Percentiles rank a stretch among this genome's conserved stretches.
phyloP scores from a whole-genome alignment of 1,284 basidiomycete species.

The Baeospora myosura region DNA sequence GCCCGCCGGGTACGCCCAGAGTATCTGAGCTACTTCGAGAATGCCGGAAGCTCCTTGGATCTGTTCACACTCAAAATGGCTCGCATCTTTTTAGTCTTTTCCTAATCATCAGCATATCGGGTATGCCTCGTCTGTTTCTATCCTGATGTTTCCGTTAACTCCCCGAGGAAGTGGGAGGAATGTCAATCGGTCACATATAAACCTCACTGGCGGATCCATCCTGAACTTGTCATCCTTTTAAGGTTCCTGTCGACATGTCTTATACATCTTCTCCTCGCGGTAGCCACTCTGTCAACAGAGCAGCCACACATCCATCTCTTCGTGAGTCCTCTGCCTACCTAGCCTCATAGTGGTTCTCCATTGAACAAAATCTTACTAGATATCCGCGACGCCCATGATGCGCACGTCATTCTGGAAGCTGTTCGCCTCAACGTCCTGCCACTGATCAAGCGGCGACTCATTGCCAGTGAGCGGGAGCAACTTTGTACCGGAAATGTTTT shows the following conservation, averaged over 20 bases:
- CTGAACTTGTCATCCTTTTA: slow-evolving; percentile 19
- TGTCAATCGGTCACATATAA: slow-evolving; percentile 18
- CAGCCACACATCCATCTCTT: slow-evolving; percentile 50
- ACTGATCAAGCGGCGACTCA: slow-evolving; percentile 60
- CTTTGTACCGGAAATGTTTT: slow-evolving; percentile 67
- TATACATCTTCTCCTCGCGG: slow-evolving; percentile 12
- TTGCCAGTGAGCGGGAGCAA: slow-evolving; percentile 59
- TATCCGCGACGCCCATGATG: slow-evolving; percentile 62
- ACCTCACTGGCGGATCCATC: slow-evolving; percentile 9
- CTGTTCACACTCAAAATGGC: neutral
- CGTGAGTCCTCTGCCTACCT: slow-evolving; percentile 31
- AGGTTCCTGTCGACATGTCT: slow-evolving; percentile 16
- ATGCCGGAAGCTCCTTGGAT: no score
- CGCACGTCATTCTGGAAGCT: slow-evolving; percentile 66
- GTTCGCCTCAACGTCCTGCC: slow-evolving; percentile 64
- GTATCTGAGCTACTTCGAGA: no score
- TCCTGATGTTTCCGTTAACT: slow-evolving; percentile 25
- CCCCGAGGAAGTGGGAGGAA: slow-evolving; percentile 23
- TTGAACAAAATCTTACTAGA: slow-evolving; percentile 34
- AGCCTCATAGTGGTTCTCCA: neutral
- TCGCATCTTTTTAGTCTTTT: neutral
- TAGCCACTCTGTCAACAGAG: neutral
- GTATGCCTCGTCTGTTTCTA: neutral
- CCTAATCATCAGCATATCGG: neutral
- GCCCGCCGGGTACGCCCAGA: no score